These are phyloP conservation scores for Talaromyces nanjingensis DNA, from an alignment of 495 filamentous ascomycete genomes.

Conservation along the genomic window DNA sequence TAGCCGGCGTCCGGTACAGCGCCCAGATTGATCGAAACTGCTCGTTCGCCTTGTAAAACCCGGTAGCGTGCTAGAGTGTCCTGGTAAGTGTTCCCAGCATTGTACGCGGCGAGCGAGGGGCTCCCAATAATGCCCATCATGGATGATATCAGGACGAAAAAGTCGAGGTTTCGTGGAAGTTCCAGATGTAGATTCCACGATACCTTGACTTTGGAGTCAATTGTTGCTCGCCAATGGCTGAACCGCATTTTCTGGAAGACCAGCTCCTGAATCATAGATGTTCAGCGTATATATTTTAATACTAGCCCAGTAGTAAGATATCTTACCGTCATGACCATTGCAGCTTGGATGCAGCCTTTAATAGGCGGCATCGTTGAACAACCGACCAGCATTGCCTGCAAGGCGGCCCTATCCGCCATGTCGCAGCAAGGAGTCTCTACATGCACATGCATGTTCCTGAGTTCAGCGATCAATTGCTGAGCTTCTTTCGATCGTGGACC, in stretches of 20 bases:
- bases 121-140: slow-evolving; percentile 21
- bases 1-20: slow-evolving; percentile 18
- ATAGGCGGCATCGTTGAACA: slow-evolving; percentile 35
- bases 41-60: slow-evolving; percentile 12
- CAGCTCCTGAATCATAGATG: not conserved
- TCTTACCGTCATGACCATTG: slow-evolving; percentile 17
- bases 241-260: slow-evolving; percentile 33
- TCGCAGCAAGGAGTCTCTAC: slow-evolving; percentile 20
- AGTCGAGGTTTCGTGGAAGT: slow-evolving; percentile 20
- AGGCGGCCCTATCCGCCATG: slow-evolving; percentile 19
- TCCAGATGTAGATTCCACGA: slow-evolving; percentile 24
- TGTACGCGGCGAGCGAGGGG: slow-evolving; percentile 23
- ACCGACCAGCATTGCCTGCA: slow-evolving; percentile 13
- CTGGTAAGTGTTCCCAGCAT: slow-evolving; percentile 23
- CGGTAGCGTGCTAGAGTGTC: slow-evolving; percentile 23
- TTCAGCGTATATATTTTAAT: not conserved
- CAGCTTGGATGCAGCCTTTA: slow-evolving; percentile 36
- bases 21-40: slow-evolving; percentile 20
- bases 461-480: slow-evolving; percentile 9
- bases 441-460: slow-evolving; percentile 11
- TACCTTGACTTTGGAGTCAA: slow-evolving; percentile 20
- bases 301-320: not conserved
- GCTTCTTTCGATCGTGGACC: slow-evolving; percentile 13
- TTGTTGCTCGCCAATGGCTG: slow-evolving; percentile 19
- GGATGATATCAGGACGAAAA: slow-evolving; percentile 29